Evolutionary conservation across 768 basidiomycete genomes (phyloP).

Genomic region (Leccinum disarticulatum): DNA sequence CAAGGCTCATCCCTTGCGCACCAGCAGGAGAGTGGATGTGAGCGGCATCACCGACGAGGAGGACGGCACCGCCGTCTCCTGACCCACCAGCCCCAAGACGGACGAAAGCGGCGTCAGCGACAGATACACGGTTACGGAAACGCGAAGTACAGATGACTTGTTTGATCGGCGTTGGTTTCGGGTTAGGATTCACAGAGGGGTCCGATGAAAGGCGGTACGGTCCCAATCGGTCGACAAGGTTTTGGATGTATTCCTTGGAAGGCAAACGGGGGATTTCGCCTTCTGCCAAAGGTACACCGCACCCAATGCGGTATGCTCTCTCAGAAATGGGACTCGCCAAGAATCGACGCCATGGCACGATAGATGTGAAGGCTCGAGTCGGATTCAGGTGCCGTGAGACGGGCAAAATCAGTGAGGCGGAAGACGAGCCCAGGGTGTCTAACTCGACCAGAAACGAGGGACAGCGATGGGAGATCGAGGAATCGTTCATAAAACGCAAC

Average conservation of each 20-base stretch:
- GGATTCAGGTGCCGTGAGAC: no score
- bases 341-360: no score
- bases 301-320: no score
- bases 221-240: slow-evolving; percentile 40
- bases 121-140: slow-evolving; percentile 44
- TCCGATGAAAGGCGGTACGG: slow-evolving; percentile 35
- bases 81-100: slow-evolving; percentile 22
- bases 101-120: slow-evolving; percentile 40
- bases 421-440: no score
- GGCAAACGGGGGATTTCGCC: slow-evolving; percentile 40
- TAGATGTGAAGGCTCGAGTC: no score
- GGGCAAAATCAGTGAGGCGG: no score
- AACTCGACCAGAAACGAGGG: no score
- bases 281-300: no score
- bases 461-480: no score
- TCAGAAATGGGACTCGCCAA: no score
- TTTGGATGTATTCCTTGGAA: slow-evolving; percentile 43
- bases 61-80: slow-evolving; percentile 14
- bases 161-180: slow-evolving; percentile 33
- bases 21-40: no score
- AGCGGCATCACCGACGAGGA: slow-evolving; percentile 45
- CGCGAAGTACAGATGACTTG: slow-evolving; percentile 45
- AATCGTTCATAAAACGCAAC: no score
- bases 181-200: slow-evolving; percentile 30
- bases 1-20: slow-evolving; percentile 59